Percentiles rank a stretch among this genome's conserved stretches.
Evolutionary conservation across 1,139 yeast genomes (phyloP).

Genomic region (Suhomyces bolitotheri): DNA sequence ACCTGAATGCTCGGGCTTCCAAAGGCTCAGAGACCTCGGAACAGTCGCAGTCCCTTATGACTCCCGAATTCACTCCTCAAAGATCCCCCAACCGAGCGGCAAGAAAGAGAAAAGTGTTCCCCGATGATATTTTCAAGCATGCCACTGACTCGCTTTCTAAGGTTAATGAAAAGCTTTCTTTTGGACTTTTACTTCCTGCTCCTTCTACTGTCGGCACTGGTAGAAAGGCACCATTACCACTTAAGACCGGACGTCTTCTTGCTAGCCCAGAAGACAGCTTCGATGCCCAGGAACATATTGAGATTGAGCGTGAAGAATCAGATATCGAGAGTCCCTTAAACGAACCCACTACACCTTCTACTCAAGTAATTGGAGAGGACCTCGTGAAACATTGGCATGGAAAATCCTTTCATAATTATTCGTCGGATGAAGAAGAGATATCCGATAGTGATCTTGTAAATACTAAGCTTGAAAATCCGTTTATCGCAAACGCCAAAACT

Average conservation of each 20-base stretch:
- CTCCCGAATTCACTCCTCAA: slow-evolving; percentile 43
- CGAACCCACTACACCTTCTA: slow-evolving; percentile 31
- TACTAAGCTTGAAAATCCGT: slow-evolving; percentile 16
- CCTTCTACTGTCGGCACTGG: slow-evolving; percentile 47
- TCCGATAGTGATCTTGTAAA: slow-evolving; percentile 10
- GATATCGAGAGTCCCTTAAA: slow-evolving; percentile 8
- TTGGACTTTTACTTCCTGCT: slow-evolving; percentile 40
- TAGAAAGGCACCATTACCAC: slow-evolving; percentile 19
- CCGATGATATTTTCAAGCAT: slow-evolving; percentile 19
- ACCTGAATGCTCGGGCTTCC: not conserved
- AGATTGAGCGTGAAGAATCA: slow-evolving; percentile 19
- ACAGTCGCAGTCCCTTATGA: slow-evolving; percentile 20
- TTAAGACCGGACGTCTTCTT: slow-evolving; percentile 3
- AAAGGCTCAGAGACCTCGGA: slow-evolving; percentile 1
- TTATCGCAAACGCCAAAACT: slow-evolving; percentile 9
- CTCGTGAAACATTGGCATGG: slow-evolving; percentile 43
- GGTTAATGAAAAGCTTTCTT: slow-evolving; percentile 17
- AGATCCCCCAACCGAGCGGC: slow-evolving; percentile 16
- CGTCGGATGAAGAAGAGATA: slow-evolving; percentile 38
- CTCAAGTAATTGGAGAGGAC: slow-evolving; percentile 37
- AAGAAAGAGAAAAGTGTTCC: slow-evolving; percentile 17
- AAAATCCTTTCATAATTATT: slow-evolving; percentile 27
- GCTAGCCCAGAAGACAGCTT: slow-evolving; percentile 4
- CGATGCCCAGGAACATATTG: slow-evolving; percentile 7
- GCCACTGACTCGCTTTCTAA: slow-evolving; percentile 9